Percentiles rank a stretch among this genome's conserved stretches.
Conservation (phyloP, 345 rosid genomes). For the Hirschfeldia incana region DNA sequence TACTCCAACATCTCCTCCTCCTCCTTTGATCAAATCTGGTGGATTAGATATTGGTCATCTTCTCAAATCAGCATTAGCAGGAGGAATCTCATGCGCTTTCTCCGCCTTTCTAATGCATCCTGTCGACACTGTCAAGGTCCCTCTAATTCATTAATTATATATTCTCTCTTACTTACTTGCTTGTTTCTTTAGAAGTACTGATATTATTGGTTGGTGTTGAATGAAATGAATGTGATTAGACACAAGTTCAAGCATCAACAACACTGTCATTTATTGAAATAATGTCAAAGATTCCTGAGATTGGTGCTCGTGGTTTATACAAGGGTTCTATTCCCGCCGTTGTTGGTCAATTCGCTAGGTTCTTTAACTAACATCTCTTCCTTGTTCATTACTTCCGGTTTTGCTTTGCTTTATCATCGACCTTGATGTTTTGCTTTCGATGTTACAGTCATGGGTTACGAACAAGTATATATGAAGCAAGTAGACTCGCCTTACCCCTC, state of each 20-base stretch:
- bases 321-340: conserved; percentile 94
- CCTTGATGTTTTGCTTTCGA: neutral
- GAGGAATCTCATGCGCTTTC: conserved; percentile 89
- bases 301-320: conserved; percentile 79
- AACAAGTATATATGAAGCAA: conserved; percentile 88
- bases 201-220: neutral
- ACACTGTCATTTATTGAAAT: conserved; percentile 70
- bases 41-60: conserved; percentile 75
- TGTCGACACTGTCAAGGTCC: conserved; percentile 80
- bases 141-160: neutral
- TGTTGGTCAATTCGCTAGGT: conserved; percentile 96
- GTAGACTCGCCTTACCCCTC: conserved; percentile 67
- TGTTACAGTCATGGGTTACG: conserved; percentile 76
- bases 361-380: conserved; percentile 10
- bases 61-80: conserved; percentile 90
- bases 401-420: neutral
- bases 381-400: neutral
- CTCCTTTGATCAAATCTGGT: conserved; percentile 51
- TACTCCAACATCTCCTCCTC: neutral
- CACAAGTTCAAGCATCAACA: conserved; percentile 91
- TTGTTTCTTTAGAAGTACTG: neutral
- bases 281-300: conserved; percentile 78
- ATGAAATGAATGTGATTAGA: conserved; percentile 43
- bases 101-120: conserved; percentile 87
- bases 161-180: neutral